Percentiles rank a stretch among this genome's conserved stretches.
phyloP scores from a whole-genome alignment of 1,284 basidiomycete species.

The Pyrrhoderma lamaoense region DNA sequence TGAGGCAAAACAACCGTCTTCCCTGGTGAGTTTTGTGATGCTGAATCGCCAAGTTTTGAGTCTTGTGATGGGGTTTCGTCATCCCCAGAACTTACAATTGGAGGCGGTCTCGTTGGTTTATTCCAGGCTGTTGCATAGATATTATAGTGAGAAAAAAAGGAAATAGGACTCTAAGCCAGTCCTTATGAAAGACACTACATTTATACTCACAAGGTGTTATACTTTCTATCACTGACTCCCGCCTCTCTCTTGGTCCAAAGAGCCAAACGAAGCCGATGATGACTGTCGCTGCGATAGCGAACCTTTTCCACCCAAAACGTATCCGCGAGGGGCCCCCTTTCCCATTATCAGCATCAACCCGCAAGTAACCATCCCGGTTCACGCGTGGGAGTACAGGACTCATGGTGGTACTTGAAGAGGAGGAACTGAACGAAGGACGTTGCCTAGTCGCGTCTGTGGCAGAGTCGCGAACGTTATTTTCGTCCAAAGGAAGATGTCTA shows the following conservation, averaged over 20 bases:
- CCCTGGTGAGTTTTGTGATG: neutral
- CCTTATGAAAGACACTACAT: neutral
- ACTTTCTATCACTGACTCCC: slow-evolving; percentile 25
- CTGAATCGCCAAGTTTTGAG: slow-evolving; percentile 24
- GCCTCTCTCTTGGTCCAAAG: slow-evolving; percentile 46
- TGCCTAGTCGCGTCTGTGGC: neutral
- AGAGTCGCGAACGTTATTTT: neutral
- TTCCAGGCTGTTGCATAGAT: slow-evolving; percentile 11
- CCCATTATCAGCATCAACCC: slow-evolving; percentile 40
- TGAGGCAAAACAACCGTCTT: slow-evolving; percentile 20
- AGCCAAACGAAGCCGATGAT: slow-evolving; percentile 56
- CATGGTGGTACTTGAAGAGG: neutral
- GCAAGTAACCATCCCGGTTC: slow-evolving; percentile 39
- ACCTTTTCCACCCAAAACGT: slow-evolving; percentile 58
- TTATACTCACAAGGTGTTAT: slow-evolving; percentile 23
- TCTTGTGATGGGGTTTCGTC: slow-evolving; percentile 11
- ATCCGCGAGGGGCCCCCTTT: slow-evolving; percentile 24
- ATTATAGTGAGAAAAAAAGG: neutral
- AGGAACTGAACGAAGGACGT: too few species aligned
- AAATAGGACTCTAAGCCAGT: too few species aligned
- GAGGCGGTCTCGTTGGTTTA: slow-evolving; percentile 17
- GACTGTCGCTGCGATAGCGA: slow-evolving; percentile 47
- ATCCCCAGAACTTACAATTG: slow-evolving; percentile 11
- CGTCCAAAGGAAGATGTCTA: neutral
- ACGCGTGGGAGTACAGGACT: slow-evolving; percentile 15